Percentiles rank a stretch among this genome's conserved stretches.
These are phyloP conservation scores for Suillus variegatus DNA, from an alignment of 768 basidiomycete species.

Conservation along the genomic window DNA sequence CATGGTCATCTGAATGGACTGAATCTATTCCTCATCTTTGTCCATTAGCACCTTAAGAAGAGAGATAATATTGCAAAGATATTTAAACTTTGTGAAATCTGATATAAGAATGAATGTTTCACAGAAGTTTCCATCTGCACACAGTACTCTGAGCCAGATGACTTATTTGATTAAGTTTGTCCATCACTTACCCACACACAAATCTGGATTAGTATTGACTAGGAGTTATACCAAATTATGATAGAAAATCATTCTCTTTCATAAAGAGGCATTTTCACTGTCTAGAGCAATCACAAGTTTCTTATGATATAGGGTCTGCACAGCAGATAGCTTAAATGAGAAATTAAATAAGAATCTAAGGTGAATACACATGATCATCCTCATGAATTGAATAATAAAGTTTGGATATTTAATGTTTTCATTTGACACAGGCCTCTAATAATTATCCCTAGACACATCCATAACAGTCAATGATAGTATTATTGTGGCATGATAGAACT, in stretches of 20 bases:
- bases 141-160: background rate
- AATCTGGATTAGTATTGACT: background rate
- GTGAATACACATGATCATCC: background rate
- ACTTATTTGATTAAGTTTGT: background rate
- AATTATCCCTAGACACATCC: too few relatives aligned
- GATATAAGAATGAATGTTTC: background rate
- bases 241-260: background rate
- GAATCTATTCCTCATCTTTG: too few relatives aligned
- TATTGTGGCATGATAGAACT: too few relatives aligned
- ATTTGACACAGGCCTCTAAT: background rate
- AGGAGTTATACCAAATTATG: background rate
- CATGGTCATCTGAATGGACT: too few relatives aligned
- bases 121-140: background rate
- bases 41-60: too few relatives aligned
- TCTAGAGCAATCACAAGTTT: background rate
- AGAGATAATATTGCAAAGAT: too few relatives aligned
- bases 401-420: background rate
- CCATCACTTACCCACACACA: background rate
- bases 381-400: background rate
- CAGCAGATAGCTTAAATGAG: background rate
- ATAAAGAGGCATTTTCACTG: rapidly evolving
- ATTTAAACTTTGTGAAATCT: too few relatives aligned
- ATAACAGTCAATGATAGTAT: too few relatives aligned
- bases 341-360: background rate
- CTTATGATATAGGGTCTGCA: background rate